Evolutionary conservation across 768 basidiomycete genomes (phyloP).

Genomic region (Podaxis pistillaris): DNA sequence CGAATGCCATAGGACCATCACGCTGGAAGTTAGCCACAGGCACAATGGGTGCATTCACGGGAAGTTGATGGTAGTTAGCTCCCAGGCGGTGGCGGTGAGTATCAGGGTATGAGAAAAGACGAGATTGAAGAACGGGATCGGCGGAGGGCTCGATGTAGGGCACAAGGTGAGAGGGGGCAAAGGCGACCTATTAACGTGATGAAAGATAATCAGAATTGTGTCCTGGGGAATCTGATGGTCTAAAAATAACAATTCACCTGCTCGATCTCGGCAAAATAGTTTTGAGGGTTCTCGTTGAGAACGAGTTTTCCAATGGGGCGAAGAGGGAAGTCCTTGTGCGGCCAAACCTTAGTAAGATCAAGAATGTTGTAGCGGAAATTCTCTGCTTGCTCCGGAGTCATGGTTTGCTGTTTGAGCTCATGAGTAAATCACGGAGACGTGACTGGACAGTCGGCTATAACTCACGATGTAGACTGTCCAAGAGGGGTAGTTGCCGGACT

Average conservation of each 20-base stretch:
- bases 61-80: slow-evolving; percentile 79
- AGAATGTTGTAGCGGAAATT: slow-evolving; percentile 87
- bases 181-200: slow-evolving; percentile 45
- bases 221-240: slow-evolving; percentile 15
- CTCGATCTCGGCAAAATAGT: slow-evolving; percentile 96
- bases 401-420: slow-evolving; percentile 64
- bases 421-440: not conserved
- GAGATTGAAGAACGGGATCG: slow-evolving; percentile 92
- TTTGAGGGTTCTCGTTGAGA: slow-evolving; percentile 72
- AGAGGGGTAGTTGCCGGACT: slow-evolving; percentile 73
- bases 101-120: slow-evolving; percentile 93
- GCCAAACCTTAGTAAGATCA: slow-evolving; percentile 91
- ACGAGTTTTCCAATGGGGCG: slow-evolving; percentile 85
- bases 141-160: slow-evolving; percentile 88
- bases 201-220: slow-evolving; percentile 16
- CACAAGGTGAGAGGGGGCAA: slow-evolving; percentile 84
- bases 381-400: slow-evolving; percentile 91
- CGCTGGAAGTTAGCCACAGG: slow-evolving; percentile 92
- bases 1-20: slow-evolving; percentile 65
- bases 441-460: slow-evolving; percentile 11
- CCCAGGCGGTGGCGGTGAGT: slow-evolving; percentile 86
- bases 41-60: slow-evolving; percentile 76
- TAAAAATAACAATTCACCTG: slow-evolving; percentile 51
- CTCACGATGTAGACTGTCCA: slow-evolving; percentile 87
- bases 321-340: slow-evolving; percentile 86